These are phyloP conservation scores for Ceratocystis ficicola DNA, from an alignment of 2,329 filamentous ascomycete genomes.

Conservation along the genomic window DNA sequence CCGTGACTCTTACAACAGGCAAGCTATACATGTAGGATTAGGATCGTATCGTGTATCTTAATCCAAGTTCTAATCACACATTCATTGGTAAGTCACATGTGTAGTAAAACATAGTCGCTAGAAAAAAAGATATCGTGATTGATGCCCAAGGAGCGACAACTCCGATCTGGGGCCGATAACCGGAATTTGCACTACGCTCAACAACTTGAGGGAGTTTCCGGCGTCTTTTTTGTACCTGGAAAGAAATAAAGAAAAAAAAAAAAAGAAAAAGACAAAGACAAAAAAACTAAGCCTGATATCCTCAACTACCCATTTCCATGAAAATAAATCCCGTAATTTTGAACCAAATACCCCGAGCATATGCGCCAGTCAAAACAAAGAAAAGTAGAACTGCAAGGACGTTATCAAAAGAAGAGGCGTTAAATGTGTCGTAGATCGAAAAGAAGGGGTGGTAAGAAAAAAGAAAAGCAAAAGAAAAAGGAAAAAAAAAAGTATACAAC, in stretches of 20 bases:
- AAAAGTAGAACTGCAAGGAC: conserved; percentile 4
- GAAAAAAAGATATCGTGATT: not conserved
- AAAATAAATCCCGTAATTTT: conserved; percentile 4
- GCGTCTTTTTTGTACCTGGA: not conserved
- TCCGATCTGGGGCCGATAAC: not conserved
- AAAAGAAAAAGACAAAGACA: not conserved
- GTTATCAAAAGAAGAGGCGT: not conserved
- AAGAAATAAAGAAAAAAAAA: not conserved
- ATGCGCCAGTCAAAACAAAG: not conserved
- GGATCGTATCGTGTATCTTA: not conserved
- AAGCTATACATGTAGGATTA: not conserved
- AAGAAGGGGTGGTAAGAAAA: not conserved
- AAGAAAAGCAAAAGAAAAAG: conserved; percentile 13
- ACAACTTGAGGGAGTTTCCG: not conserved
- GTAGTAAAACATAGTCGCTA: not conserved
- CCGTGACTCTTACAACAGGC: not conserved
- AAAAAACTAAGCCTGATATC: not conserved
- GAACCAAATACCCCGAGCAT: conserved; percentile 4
- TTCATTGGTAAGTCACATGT: too few species aligned
- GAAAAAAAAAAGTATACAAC: conserved; percentile 12
- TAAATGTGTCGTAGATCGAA: conserved; percentile 10
- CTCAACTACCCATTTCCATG: not conserved
- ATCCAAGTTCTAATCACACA: not conserved
- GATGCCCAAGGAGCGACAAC: conserved; percentile 1
- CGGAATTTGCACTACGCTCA: not conserved